Evolutionary conservation across 2,329 filamentous ascomycete species (phyloP), one percentile per base, ranked within the genome.

Genomic region (Phialocephala subalpina): DNA sequence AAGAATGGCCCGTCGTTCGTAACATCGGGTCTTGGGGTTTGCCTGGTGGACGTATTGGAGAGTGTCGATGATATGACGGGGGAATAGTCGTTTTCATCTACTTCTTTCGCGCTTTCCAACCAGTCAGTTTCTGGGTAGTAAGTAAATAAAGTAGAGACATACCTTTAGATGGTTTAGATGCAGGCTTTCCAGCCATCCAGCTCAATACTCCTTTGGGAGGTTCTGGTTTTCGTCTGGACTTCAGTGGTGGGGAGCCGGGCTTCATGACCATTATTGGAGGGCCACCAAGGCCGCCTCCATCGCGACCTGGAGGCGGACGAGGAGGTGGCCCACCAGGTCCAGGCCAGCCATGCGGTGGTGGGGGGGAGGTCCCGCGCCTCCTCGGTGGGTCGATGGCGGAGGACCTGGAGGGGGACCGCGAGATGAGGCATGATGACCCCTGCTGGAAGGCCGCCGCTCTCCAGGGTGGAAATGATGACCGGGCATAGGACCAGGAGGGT

Each of bases 151-250:
- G 3, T 33, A 11, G 29, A 25, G 29, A 69, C 66, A 53, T 66
- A 72, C 74, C 69, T 72, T 74, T 76, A 65, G 72, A 65, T 65
- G 72, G 60, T 58, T 72, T 73, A 6, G 49, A 18, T 36, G 66
- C 38, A 40, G 67, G 64, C 52, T 67, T 72, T 9, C 74, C 75
- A 56, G 71, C 72, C 68, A 76, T 70, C 73, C 71, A 74, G 8
- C 66, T 67, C 42, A 75, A 66, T 16, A 75, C 64, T 49, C 67
- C 70, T 63, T 70, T 70, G 12, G 66, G 36, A 22, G 67, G 64
- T 40, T 67, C 65, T 29, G 58, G 65, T 62, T 69, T 67, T 35
- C 64, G 67, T 60, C 64, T 71, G 60, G 60, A 53, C 27, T 60
- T 66, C 18, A 47, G 60, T 22, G 67, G 65, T 53, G 61, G 63